Evolutionary conservation across 2,329 filamentous ascomycete species (phyloP).

Genomic region (Lecanicillium sp.): DNA sequence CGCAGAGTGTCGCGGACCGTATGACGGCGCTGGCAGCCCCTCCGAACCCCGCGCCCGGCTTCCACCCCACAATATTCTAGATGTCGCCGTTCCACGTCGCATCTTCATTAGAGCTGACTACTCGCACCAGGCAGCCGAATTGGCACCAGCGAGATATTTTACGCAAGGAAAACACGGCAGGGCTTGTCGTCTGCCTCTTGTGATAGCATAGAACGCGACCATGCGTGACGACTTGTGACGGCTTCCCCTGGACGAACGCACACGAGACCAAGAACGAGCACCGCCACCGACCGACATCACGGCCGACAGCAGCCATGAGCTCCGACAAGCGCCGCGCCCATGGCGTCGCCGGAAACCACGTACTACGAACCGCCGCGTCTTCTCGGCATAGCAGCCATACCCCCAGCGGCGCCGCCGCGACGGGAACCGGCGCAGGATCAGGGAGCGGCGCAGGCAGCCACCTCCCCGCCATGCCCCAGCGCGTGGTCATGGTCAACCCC

Average conservation of each 20-base stretch:
- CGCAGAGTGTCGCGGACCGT: too few species aligned
- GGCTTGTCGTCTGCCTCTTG: too few species aligned
- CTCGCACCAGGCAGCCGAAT: not conserved
- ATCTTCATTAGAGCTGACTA: not conserved
- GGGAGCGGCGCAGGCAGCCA: slow-evolving; percentile 24
- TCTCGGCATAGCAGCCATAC: slow-evolving; percentile 3
- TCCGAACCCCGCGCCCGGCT: slow-evolving; percentile 3
- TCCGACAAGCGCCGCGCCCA: slow-evolving; percentile 40
- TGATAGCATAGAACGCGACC: not conserved
- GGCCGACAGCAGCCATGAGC: slow-evolving; percentile 28
- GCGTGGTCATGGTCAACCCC: slow-evolving; percentile 24
- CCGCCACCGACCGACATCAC: not conserved
- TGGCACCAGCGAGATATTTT: too few species aligned
- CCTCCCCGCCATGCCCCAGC: slow-evolving; percentile 25
- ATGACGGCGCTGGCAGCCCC: too few species aligned
- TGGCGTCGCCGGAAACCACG: slow-evolving; percentile 19
- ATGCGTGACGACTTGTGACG: slow-evolving; percentile 6
- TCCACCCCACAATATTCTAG: not conserved
- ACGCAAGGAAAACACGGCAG: too few species aligned
- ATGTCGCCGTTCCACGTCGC: not conserved
- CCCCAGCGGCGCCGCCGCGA: slow-evolving; percentile 15
- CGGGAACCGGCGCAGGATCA: slow-evolving; percentile 19
- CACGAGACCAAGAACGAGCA: not conserved
- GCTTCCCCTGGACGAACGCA: not conserved
- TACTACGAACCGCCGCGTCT: slow-evolving; percentile 19